These are phyloP conservation scores for Caryopteris hybrid DNA, from an alignment of 305 asterid genomes.

Conservation along the genomic window DNA sequence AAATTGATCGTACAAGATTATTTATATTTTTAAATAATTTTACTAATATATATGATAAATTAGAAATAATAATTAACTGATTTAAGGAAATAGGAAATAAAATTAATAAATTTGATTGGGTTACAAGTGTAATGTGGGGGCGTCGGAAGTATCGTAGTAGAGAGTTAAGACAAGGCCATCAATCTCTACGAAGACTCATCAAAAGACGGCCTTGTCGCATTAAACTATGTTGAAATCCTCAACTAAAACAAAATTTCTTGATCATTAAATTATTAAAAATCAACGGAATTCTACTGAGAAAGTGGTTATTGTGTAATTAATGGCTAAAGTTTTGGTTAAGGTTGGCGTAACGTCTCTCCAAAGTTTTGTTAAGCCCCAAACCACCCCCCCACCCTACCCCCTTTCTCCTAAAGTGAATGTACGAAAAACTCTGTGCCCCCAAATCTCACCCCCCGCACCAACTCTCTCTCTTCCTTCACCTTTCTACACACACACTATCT, in stretches of 20 bases:
- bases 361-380: conserved; percentile 23
- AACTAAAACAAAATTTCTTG: not conserved
- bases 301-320: not conserved
- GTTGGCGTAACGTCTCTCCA: conserved; percentile 30
- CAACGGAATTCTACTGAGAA: not conserved
- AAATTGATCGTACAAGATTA: not conserved
- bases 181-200: not conserved
- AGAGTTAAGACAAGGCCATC: conserved; percentile 8
- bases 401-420: conserved; percentile 10
- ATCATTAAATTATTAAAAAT: conserved; percentile 1
- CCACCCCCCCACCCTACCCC: conserved; percentile 5
- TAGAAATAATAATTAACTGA: too few relatives aligned
- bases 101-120: not conserved
- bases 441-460: conserved; percentile 33
- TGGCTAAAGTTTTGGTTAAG: not conserved
- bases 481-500: not conserved
- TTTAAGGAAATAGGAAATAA: too few relatives aligned
- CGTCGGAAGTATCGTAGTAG: not conserved
- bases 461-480: conserved; percentile 18
- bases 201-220: not conserved
- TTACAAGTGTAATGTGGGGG: not conserved
- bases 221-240: not conserved
- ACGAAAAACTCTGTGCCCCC: conserved; percentile 41
- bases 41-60: too few relatives aligned
- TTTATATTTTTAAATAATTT: too few relatives aligned